Evolutionary conservation across 2,329 filamentous ascomycete species (phyloP), one percentile per base, ranked within the genome.

Genomic region (Cadophora malorum): DNA sequence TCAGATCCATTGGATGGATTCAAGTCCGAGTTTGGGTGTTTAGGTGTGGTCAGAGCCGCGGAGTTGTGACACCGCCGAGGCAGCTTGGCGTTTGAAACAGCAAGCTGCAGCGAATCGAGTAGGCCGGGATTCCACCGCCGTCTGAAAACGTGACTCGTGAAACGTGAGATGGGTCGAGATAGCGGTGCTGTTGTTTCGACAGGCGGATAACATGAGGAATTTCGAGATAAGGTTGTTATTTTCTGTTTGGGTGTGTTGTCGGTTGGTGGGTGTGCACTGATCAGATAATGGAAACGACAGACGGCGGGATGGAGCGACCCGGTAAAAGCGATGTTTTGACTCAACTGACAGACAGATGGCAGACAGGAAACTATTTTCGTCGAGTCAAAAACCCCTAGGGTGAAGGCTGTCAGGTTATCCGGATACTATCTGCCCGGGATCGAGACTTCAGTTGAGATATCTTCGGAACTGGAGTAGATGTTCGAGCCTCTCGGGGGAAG

Each of bases 41-140:
- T 38, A n/a, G 55, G 23, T 58, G 33, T 41, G 31, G 55, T 58
- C 55, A 58, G 31, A 58, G 55, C 55, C 7, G 31, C 4, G 31
- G 55, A 31, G 55, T 58, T 58, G 55, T 23, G 31, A 58, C 55
- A 58, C 31, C 12, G 33, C 55, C 55, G 55, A 58, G 55, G 55
- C 31, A 38, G 31, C 55, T 58, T 58, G 55, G 55, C 55, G 55
- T 58, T 58, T 58, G 55, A 58, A 58, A 58, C 55, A 58, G n/a
- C 55, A 58, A 9, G 7, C 9, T 23, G 55, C 33, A 58, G 55
- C 55, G n/a, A 35, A 58, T 58, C 19, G 33, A 38, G 28, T 19
- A 38, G 31, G 4, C 55, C n/a, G 33, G 33, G 28, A 38, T 21
- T 21, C 55, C 19, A 58, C 55, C 55, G 33, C 31, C 9, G 33